Evolutionary conservation across 345 rosid species (phyloP), one percentile per base, ranked within the genome.

Genomic region (Eutrema yunnanense): DNA sequence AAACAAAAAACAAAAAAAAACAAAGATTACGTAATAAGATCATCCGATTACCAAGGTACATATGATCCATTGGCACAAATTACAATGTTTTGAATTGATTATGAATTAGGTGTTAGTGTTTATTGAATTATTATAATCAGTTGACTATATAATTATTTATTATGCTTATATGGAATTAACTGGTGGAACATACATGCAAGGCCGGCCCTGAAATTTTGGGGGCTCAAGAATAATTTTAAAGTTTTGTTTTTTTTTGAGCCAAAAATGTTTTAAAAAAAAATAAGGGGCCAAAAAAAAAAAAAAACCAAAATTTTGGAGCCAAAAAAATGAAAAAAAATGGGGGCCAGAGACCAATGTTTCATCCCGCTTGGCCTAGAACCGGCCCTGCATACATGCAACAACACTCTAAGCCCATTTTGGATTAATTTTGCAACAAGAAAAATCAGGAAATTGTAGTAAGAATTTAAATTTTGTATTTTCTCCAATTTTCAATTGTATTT

Each of bases 51-150:
- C 57, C 64, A 60, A 67, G 52, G 62, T 50, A 30, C 40, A 42
- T 59, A 74, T 60, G 79, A 75, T 75, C 73, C 63, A 36, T 22
- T 27, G 74, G 79, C 79, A 61, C 69, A 69, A 62, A 53, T 47
- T 62, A 75, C 74, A 62, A 75, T 46, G 79, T 38, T 52, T 32
- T 61, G 54, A 8, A 54, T 29, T 61, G 53, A 50, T 52, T 61
- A 74, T 65, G 37, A 42, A 74, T 65, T 58, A 42, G 9, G 4
- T 43, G 3, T 41, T 48, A 47, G 27, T 65, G 43, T 32, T 73
- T 66, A 49, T 75, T 67, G 43, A 52, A 67, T 52, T 62, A 61
- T 13, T 74, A 33, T 74, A 51, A 60, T 60, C 5, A 8, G 50
- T 61, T 75, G 69, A 75, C 69, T 68, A 43, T 6, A 12, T 13